Base-by-base conservation (phyloP, 2,329 filamentous ascomycete genomes). In the Thermoascus crustaceus region DNA sequence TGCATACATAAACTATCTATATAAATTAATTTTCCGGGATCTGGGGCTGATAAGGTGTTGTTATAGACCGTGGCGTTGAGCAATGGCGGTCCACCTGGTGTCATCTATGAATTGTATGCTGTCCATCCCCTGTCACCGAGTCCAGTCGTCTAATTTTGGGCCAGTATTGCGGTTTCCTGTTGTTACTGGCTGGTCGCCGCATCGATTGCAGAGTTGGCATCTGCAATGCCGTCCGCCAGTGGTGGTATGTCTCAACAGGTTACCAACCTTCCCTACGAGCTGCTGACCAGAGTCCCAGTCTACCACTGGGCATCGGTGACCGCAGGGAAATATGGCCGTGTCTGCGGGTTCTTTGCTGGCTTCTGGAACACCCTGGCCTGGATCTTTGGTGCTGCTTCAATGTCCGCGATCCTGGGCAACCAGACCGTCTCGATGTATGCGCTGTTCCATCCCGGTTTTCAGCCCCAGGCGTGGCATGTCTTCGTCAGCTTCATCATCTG, bases 261-360 rank as follows among this genome's bases (percentile, higher is more conserved):
- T n/a, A 37, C 22, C 17, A 17, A 16, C 9, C 32, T 32, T 13
- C 25, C 13, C 4, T 9, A 29, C 2, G 3, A 16, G 7, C 7
- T 29, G 7, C 26, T 29, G 44, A 26, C 5, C 8, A 7, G n/a
- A n/a, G 14, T 34, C 20, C 19, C 38, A 54, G 72, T 78, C 4
- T 79, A 79, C 39, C 75, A 78, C 46, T 78, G 73, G 72, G 75
- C 75, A 2, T 69, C 72, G 9, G 63, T 78, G 6, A 76, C 73
- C 2, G 70, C 72, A 0, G 75, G 75, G 2, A 66, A 60, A 40
- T 71, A 69, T 57, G 74, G 75, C 18, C 68, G 73, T 11, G 44
- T 65, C 1, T 63, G 73, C 21, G 64, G 66, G 18, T 69, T 62
- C 45, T 67, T 63, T 38, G 64, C 65, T 17, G 65, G 65, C 14